phyloP scores from a whole-genome alignment of 306 rosid species.

The Acmispon strigosus region DNA sequence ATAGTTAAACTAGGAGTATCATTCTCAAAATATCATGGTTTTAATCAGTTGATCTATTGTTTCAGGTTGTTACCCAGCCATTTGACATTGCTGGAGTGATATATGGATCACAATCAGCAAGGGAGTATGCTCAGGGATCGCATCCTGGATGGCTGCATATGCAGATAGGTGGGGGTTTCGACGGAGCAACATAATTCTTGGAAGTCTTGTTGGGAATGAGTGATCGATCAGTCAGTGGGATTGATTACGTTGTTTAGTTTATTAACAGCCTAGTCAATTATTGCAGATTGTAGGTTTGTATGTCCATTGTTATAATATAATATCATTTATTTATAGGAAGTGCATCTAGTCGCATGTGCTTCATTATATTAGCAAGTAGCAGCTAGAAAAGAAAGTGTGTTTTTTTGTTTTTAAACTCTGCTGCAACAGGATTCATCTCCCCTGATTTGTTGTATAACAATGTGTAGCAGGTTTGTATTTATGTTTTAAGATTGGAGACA shows the following conservation, averaged over 20 bases:
- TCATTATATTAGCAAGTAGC: constrained; percentile 10
- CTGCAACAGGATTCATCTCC: background rate
- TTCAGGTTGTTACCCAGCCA: constrained; percentile 50
- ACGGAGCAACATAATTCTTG: constrained; percentile 41
- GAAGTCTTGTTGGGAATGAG: background rate
- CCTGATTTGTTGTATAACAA: constrained; percentile 9
- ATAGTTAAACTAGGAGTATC: background rate
- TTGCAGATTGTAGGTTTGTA: constrained; percentile 24
- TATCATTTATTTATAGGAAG: constrained; percentile 26
- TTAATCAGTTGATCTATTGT: constrained; percentile 28
- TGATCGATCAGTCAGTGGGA: background rate
- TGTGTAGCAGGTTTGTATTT: background rate
- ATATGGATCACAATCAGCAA: constrained; percentile 52
- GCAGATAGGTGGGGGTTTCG: constrained; percentile 75
- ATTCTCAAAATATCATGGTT: background rate
- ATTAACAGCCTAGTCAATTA: constrained; percentile 32
- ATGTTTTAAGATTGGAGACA: constrained; percentile 3
- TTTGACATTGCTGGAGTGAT: constrained; percentile 55
- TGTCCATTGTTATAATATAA: constrained; percentile 19
- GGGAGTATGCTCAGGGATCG: constrained; percentile 50
- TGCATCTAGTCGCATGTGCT: constrained; percentile 18
- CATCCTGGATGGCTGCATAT: constrained; percentile 81
- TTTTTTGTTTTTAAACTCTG: background rate
- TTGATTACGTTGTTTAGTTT: background rate
- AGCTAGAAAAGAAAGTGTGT: constrained; percentile 22